Evolutionary conservation across 1,139 yeast species (phyloP).

Genomic region (Kluyveromyces sp.): DNA sequence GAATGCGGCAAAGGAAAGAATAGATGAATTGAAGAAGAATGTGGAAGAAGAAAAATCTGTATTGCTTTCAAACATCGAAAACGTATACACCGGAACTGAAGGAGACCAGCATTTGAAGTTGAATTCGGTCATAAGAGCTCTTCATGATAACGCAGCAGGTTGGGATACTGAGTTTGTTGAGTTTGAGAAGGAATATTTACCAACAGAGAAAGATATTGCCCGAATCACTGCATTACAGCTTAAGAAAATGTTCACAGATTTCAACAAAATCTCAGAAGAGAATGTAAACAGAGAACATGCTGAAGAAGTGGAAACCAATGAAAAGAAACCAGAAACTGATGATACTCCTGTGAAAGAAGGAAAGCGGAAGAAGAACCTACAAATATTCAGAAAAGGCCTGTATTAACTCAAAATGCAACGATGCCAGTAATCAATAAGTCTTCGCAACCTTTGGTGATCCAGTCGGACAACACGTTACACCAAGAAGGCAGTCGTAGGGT

Average conservation of each 20-base stretch:
- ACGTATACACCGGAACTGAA: conserved; percentile 46
- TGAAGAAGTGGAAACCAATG: conserved; percentile 10
- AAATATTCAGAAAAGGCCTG: background rate
- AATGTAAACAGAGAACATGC: conserved; percentile 16
- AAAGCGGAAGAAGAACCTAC: background rate
- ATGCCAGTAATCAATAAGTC: background rate
- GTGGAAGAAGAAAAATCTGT: conserved; percentile 45
- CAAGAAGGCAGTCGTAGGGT: background rate
- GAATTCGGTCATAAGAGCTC: conserved; percentile 58
- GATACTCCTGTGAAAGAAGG: conserved; percentile 1
- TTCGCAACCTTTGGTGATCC: background rate
- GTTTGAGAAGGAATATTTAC: conserved; percentile 74
- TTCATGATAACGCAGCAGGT: conserved; percentile 74
- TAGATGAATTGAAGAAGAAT: conserved; percentile 50
- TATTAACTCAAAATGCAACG: background rate
- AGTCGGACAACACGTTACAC: background rate
- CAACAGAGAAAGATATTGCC: conserved; percentile 90
- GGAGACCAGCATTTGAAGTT: conserved; percentile 64
- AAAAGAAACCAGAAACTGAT: conserved; percentile 1
- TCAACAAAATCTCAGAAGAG: conserved; percentile 27
- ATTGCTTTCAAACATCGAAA: conserved; percentile 41
- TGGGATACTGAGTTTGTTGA: conserved; percentile 86
- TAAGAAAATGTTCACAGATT: conserved; percentile 59
- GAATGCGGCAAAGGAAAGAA: conserved; percentile 55
- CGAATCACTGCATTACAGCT: conserved; percentile 85